Percentiles rank a stretch among this genome's conserved stretches.
These are phyloP conservation scores for Avena sativa DNA, from an alignment of 176 grass and related monocot genomes.

Conservation along the genomic window DNA sequence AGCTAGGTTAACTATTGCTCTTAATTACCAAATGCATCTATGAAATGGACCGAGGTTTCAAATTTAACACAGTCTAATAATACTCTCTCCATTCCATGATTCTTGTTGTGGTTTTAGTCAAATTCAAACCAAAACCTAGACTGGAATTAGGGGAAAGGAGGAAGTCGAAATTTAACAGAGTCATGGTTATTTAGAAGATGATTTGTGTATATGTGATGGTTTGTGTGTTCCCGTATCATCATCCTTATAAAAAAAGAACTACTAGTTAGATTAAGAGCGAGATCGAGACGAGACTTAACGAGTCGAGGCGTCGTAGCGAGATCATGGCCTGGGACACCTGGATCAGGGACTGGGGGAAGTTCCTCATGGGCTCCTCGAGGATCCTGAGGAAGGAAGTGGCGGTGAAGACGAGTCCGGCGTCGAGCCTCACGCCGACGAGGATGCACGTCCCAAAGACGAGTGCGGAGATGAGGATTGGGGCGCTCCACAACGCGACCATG, in stretches of 20 bases:
- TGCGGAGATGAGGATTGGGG: conserved; percentile 54
- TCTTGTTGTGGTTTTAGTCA: too few relatives aligned
- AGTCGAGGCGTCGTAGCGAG: conserved; percentile 67
- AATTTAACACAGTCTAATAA: too few relatives aligned
- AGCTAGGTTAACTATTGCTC: neutral
- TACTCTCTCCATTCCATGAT: too few relatives aligned
- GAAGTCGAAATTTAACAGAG: too few relatives aligned
- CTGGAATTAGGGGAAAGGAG: too few relatives aligned
- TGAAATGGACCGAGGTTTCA: neutral
- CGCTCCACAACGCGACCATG: conserved; percentile 77
- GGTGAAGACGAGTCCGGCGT: conserved; percentile 90
- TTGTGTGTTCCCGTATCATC: neutral
- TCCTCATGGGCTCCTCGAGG: conserved; percentile 85
- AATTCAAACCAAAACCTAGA: too few relatives aligned
- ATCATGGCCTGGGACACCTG: conserved; percentile 83
- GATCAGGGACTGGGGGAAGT: conserved; percentile 90
- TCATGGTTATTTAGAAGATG: too few relatives aligned
- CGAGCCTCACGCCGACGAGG: conserved; percentile 41
- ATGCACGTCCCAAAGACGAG: conserved; percentile 83
- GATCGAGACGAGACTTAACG: neutral
- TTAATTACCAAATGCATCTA: neutral
- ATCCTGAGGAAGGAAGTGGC: conserved; percentile 83
- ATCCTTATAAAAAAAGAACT: neutral
- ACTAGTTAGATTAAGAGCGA: neutral
- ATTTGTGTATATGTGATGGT: neutral